Conservation (phyloP, 1,284 basidiomycete species). For the Afroboletus lepidellus region DNA sequence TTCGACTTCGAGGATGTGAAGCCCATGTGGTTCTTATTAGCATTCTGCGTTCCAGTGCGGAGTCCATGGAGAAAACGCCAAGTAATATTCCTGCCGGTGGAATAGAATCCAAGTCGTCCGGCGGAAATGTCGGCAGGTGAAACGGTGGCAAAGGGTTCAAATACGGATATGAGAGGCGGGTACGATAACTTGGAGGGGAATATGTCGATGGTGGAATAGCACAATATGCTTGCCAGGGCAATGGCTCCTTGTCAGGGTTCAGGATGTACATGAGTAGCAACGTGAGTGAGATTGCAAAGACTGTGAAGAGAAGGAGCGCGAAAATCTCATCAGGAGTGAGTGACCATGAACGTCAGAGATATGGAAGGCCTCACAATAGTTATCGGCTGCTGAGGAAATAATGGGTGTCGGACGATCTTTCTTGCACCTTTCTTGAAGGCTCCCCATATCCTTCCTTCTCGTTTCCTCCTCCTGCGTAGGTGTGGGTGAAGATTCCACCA, state of each 20-base stretch:
- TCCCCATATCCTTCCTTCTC: conserved; percentile 40
- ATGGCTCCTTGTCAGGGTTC: conserved; percentile 92
- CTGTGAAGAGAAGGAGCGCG: conserved; percentile 66
- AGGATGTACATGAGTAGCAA: conserved; percentile 87
- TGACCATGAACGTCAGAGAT: conserved; percentile 5
- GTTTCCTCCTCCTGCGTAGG: conserved; percentile 37
- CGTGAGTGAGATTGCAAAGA: conserved; percentile 76
- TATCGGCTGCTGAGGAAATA: conserved; percentile 77
- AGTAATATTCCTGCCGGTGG: conserved; percentile 88
- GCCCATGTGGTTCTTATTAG: conserved; percentile 91
- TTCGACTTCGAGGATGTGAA: conserved; percentile 74
- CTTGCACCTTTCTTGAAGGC: conserved; percentile 53
- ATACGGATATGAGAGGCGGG: conserved; percentile 40
- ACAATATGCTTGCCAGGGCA: conserved; percentile 95
- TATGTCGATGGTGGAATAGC: conserved; percentile 56
- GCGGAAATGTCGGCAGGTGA: conserved; percentile 51
- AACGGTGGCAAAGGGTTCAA: conserved; percentile 38
- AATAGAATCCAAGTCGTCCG: conserved; percentile 66
- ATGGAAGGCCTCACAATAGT: conserved; percentile 61
- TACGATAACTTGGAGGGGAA: conserved; percentile 40
- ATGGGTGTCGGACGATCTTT: conserved; percentile 65
- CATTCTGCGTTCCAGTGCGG: conserved; percentile 82
- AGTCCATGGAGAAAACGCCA: conserved; percentile 91
- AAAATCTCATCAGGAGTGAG: conserved; percentile 53
- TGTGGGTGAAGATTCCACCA: conserved; percentile 46